Evolutionary conservation across 257 asterid genomes (phyloP), one percentile per base, ranked within the genome.

Genomic region (Gentiana dahurica): DNA sequence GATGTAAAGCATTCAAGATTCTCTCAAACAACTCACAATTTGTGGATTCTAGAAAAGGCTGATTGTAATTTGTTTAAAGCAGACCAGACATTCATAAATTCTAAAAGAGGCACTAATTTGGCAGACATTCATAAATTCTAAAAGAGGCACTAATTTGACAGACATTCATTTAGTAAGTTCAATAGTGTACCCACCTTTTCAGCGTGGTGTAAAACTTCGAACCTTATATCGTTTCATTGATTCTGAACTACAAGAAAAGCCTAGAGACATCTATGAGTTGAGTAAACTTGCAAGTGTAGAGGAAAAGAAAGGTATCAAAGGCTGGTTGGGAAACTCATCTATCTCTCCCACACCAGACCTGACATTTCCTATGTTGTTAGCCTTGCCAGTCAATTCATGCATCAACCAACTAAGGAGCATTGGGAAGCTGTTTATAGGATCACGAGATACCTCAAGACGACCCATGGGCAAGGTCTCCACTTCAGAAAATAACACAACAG

Each of bases 181-280:
- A 54, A 43, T 8, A 41, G 51, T 54, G 57, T 55, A 44, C 63
- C 70, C 46, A 76, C 82, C 67, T 63, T 65, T 46, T 41, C 58
- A 73, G 65, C 65, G 63, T 65, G 70, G 54, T 62, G 73, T 82
- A 24, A 24, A 24, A 24, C 0, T 24, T 67, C 80, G 66, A 51
- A 57, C 73, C 54, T 56, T 68, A 52, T 66, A 71, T 53, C 70
- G 75, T 72, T 74, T 74, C 57, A 34, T 71, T 8, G 79, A 70
- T 55, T 56, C 68, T 57, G 85, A 78, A 73, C 73, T 64, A 44
- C 74, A 62, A 67, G 68, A 62, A 65, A 62, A 64, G 51, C 10
- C 47, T 55, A 69, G 65, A 61, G 62, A 60, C 63, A 57, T 58
- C 15, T 48, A 61, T 49, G 50, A 8, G 4, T 37, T 24, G 0